Base-by-base conservation (phyloP, 2,329 filamentous ascomycete genomes). In the Samsoniella hepiali region DNA sequence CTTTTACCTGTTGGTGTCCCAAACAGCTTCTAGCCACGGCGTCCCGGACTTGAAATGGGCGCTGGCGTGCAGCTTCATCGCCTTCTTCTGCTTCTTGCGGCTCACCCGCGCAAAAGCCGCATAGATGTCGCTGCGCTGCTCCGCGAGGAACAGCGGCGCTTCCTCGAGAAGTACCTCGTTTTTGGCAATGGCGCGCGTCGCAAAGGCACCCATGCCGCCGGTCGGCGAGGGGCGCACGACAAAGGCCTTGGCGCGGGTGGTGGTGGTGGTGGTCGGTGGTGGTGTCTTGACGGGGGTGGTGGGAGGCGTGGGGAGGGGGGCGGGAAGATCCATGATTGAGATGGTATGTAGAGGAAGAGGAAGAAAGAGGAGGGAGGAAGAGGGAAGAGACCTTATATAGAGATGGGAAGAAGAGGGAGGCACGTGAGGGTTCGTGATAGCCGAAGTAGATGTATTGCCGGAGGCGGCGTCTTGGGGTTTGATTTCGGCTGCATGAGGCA, bases 181-280 rank as follows among this genome's bases (percentile, higher is more conserved):
- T 0, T 66, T 57, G 22, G 66, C 65, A 11, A 85, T 73, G 7
- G 76, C 70, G 5, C 68, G 69, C 1, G 68, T 66, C 0, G 83
- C 82, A 54, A 84, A 83, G 0, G 75, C 77, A 0, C 83, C 83
- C 51, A 77, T 75, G 1, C 82, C 82, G 0, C 77, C 76, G 1
- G 80, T 70, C 0, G 65, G 55, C 0, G 81, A 83, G 10, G 68
- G 68, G 3, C 71, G 74, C 6, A 85, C 68, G 11, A 74, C 67
- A 45, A 85, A 79, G n/a, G 70, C 58, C 8, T 60, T 47, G n/a
- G 50, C 13, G 51, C 2, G 5, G 34, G 58, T 22, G 47, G 15
- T 58, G 57, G 17, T 42, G 44, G 44, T 32, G 8, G 34, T 29
- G 32, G 31, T 3, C 8, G 22, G 9, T 5, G 50, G 5, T 42